Conservation (phyloP, 2,329 filamentous ascomycete genomes). For the Septoria linicola region DNA sequence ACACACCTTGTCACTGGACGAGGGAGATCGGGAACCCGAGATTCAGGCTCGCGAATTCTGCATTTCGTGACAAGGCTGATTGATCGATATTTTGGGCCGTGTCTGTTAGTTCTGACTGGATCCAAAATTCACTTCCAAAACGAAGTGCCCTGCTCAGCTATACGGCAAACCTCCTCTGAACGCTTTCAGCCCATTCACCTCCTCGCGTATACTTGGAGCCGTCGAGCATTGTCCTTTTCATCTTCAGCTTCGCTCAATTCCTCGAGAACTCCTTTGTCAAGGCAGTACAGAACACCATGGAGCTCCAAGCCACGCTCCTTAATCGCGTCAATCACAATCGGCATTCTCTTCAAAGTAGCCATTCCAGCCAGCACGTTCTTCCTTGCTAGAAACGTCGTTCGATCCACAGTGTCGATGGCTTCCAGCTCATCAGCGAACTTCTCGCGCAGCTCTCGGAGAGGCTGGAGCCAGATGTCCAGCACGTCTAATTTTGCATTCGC, state of each 20-base stretch:
- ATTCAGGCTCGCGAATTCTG: too few relatives aligned
- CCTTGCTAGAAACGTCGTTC: slow-evolving; percentile 66
- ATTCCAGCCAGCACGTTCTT: slow-evolving; percentile 72
- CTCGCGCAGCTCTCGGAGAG: slow-evolving; percentile 55
- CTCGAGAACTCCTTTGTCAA: slow-evolving; percentile 55
- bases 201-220: slow-evolving; percentile 31
- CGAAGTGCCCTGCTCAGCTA: too few relatives aligned
- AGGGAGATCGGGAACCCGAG: too few relatives aligned
- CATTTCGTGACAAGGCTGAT: too few relatives aligned
- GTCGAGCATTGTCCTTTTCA: slow-evolving; percentile 26
- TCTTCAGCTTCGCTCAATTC: slow-evolving; percentile 45
- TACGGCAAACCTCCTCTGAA: too few relatives aligned
- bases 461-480: slow-evolving; percentile 62
- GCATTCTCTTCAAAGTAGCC: slow-evolving; percentile 66
- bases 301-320: slow-evolving; percentile 68
- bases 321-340: slow-evolving; percentile 68
- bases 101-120: too few relatives aligned
- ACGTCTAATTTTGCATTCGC: slow-evolving; percentile 58
- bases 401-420: slow-evolving; percentile 48
- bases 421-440: slow-evolving; percentile 54
- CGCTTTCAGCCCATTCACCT: slow-evolving; percentile 14
- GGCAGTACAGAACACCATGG: slow-evolving; percentile 76
- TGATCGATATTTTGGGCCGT: too few relatives aligned
- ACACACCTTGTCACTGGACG: too few relatives aligned
- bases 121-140: too few relatives aligned